Evolutionary conservation across 805 yeast genomes (phyloP).

Genomic region (Phaffomyces opuntiae): DNA sequence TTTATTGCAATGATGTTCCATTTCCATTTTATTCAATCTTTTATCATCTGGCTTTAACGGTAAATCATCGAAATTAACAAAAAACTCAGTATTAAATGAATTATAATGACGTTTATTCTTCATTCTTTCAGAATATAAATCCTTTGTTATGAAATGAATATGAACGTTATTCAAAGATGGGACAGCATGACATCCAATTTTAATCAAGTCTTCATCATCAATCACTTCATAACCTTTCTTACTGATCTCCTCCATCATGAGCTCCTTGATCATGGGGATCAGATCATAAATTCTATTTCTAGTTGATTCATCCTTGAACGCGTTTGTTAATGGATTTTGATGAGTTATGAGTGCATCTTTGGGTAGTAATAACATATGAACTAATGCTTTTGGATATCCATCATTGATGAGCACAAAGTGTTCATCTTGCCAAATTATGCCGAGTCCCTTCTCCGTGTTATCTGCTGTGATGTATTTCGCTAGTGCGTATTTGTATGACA

Average conservation of each 20-base stretch:
- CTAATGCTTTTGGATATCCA: constrained; percentile 51
- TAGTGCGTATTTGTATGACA: constrained; percentile 46
- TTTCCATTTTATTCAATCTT: constrained; percentile 33
- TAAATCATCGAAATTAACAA: constrained; percentile 46
- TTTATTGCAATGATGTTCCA: constrained; percentile 28
- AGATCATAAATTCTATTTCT: constrained; percentile 16
- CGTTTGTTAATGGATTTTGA: constrained; percentile 37
- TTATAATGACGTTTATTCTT: constrained; percentile 63
- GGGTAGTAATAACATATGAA: constrained; percentile 60
- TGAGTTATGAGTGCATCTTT: constrained; percentile 33
- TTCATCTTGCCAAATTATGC: constrained; percentile 42
- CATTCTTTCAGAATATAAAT: constrained; percentile 45
- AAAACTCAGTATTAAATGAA: constrained; percentile 62
- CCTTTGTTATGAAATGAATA: constrained; percentile 64
- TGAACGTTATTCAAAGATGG: constrained; percentile 71
- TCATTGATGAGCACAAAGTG: constrained; percentile 53
- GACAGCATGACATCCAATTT: constrained; percentile 59
- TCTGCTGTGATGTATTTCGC: constrained; percentile 45
- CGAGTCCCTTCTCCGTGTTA: constrained; percentile 17
- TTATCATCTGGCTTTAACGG: constrained; percentile 37
- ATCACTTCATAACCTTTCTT: constrained; percentile 12
- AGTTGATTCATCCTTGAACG: constrained; percentile 25
- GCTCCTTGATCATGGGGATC: constrained; percentile 7
- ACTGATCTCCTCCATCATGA: constrained; percentile 11
- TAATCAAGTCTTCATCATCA: constrained; percentile 26